These are phyloP conservation scores for Naganishia vishniacii DNA, from an alignment of 768 basidiomycete species.

Conservation along the genomic window DNA sequence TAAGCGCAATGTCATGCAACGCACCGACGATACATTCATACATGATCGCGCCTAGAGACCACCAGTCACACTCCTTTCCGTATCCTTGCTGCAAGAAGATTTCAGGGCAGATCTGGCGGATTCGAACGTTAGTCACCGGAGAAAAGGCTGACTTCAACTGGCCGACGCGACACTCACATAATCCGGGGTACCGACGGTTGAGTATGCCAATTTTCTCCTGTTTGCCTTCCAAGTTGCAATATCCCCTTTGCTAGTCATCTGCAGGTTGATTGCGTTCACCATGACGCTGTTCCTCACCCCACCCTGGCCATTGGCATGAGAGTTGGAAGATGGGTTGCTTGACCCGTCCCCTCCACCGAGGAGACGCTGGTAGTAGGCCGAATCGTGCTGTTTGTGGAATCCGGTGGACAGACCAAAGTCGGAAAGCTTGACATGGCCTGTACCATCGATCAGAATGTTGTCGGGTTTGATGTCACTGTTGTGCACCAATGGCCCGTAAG, in stretches of 20 bases:
- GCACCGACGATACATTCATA: constrained; percentile 86
- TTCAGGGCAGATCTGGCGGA: constrained; percentile 72
- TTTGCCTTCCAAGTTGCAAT: constrained; percentile 99
- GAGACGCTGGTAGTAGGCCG: constrained; percentile 84
- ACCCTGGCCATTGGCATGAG: not conserved
- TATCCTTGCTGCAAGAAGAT: constrained; percentile 97
- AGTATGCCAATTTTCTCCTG: constrained; percentile 91
- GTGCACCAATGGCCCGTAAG: too few relatives aligned
- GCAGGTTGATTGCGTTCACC: constrained; percentile 94
- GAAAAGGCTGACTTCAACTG: too few relatives aligned
- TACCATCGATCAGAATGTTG: constrained; percentile 96
- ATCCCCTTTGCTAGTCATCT: constrained; percentile 74
- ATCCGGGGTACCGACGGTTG: constrained; percentile 94
- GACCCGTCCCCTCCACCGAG: constrained; percentile 58
- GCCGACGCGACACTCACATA: too few relatives aligned
- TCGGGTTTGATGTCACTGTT: constrained; percentile 96
- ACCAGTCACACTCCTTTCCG: constrained; percentile 98
- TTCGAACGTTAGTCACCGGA: too few relatives aligned
- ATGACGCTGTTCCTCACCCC: constrained; percentile 81
- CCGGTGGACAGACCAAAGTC: constrained; percentile 99
- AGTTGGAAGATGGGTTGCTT: constrained; percentile 50
- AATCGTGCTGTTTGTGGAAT: constrained; percentile 96
- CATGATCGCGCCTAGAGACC: constrained; percentile 97
- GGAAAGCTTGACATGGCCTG: constrained; percentile 94
- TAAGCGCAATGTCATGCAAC: constrained; percentile 17